phyloP scores from a whole-genome alignment of 78 protist genomes.

The Dictyostelium intermedium region DNA sequence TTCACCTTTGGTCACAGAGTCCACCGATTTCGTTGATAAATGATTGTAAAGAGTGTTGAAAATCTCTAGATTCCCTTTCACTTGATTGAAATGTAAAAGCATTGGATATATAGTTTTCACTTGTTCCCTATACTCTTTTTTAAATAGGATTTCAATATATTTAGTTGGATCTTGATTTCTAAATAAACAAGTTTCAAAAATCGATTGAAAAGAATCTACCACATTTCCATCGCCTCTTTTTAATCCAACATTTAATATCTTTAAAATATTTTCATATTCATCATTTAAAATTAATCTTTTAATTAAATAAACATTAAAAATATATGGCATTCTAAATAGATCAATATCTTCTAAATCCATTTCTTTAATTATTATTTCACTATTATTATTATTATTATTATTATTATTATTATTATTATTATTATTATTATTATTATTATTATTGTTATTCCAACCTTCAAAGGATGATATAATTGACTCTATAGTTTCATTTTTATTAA shows the following conservation, averaged over 20 bases:
- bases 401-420: no score
- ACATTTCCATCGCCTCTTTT: not conserved
- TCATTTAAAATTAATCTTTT: not conserved
- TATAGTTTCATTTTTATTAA: no score
- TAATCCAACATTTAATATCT: not conserved
- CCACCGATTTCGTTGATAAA: not conserved
- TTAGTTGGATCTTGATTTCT: not conserved
- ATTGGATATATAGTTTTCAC: not conserved
- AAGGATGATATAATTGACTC: no score
- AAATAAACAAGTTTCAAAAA: not conserved
- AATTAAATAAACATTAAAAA: not conserved
- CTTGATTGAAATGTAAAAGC: not conserved
- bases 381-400: no score
- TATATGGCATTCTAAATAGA: not conserved
- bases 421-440: no score
- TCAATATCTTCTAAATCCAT: not conserved
- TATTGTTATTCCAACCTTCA: no score
- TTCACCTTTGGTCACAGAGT: not conserved
- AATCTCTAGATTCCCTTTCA: not conserved
- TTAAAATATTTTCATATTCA: not conserved
- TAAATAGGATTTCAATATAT: not conserved
- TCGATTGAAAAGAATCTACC: not conserved
- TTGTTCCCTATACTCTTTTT: not conserved
- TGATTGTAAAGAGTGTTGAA: not conserved
- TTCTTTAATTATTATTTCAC: no score